A percentile compares a stretch with the other conserved stretches of the same genome.
Conservation (phyloP, 169 alveolate species). For the Eimeria nieschulzi region DNA sequence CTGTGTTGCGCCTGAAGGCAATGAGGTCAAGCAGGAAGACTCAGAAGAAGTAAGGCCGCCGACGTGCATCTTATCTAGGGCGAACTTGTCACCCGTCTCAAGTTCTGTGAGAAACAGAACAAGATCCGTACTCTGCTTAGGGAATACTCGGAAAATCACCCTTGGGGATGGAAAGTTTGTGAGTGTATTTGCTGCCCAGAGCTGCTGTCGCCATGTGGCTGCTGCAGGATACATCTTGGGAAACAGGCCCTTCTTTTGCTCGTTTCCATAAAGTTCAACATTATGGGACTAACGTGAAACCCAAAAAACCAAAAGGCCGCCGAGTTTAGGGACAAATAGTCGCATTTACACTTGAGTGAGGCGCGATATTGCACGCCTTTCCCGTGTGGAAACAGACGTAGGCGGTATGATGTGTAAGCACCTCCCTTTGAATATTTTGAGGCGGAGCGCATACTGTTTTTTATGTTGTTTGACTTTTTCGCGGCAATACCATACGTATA, state of each 20-base stretch:
- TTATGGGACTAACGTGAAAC: slow-evolving; percentile 1
- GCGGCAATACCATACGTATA: no score
- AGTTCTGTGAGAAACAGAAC: not conserved
- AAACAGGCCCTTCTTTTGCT: slow-evolving; percentile 1
- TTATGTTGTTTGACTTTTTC: no score
- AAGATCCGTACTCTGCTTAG: not conserved
- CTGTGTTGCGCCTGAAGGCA: not conserved
- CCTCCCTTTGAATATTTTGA: not conserved
- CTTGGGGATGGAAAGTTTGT: no score
- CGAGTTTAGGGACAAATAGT: not conserved
- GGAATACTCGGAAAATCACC: not conserved
- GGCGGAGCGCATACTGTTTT: not conserved
- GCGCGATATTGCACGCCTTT: not conserved
- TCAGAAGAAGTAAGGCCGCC: not conserved
- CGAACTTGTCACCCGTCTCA: not conserved
- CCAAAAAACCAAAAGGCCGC: slow-evolving; percentile 2
- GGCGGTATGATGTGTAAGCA: not conserved
- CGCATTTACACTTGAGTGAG: not conserved
- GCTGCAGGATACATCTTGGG: slow-evolving; percentile 14
- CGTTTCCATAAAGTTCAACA: not conserved
- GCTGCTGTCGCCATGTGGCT: not conserved
- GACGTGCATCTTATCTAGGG: not conserved
- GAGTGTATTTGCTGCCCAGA: no score
- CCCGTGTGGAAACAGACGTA: not conserved
- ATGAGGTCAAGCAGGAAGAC: not conserved